Evolutionary conservation across 106 monocot species (phyloP).

Genomic region (Platanthera guangdongensis): DNA sequence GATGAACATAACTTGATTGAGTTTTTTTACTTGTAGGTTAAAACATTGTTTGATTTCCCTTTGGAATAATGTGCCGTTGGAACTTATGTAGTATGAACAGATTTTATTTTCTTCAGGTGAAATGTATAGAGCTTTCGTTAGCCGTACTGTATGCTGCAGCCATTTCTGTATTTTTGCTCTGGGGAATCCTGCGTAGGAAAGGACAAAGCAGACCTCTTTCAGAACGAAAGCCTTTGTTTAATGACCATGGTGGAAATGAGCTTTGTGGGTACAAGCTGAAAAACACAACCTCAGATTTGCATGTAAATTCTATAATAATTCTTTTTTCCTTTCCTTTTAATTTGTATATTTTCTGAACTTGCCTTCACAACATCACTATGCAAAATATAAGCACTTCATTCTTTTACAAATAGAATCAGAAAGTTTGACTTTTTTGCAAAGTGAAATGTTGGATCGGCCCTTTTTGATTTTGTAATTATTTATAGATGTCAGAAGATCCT

Average conservation of each 20-base stretch:
- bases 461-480: not conserved
- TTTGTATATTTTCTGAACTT: not conserved
- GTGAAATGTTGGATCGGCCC: not conserved
- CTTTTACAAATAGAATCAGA: not conserved
- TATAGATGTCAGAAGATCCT: slow-evolving; percentile 8
- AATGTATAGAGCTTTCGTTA: slow-evolving; percentile 76
- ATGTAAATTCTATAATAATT: slow-evolving; percentile 27
- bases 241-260: slow-evolving; percentile 23
- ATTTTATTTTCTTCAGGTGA: slow-evolving; percentile 43
- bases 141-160: slow-evolving; percentile 43
- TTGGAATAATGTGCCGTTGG: not conserved
- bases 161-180: slow-evolving; percentile 37
- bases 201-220: slow-evolving; percentile 21
- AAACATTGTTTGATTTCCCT: not conserved
- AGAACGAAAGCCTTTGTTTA: slow-evolving; percentile 30
- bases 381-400: not conserved
- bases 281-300: slow-evolving; percentile 7
- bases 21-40: not conserved
- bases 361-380: not conserved
- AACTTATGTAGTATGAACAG: not conserved
- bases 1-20: not conserved
- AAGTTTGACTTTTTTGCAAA: not conserved
- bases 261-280: slow-evolving; percentile 35
- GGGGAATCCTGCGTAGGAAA: slow-evolving; percentile 36
- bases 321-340: not conserved